Evolutionary conservation across 768 basidiomycete genomes (phyloP), one percentile per base, ranked within the genome.

Genomic region (Russula vinacea): DNA sequence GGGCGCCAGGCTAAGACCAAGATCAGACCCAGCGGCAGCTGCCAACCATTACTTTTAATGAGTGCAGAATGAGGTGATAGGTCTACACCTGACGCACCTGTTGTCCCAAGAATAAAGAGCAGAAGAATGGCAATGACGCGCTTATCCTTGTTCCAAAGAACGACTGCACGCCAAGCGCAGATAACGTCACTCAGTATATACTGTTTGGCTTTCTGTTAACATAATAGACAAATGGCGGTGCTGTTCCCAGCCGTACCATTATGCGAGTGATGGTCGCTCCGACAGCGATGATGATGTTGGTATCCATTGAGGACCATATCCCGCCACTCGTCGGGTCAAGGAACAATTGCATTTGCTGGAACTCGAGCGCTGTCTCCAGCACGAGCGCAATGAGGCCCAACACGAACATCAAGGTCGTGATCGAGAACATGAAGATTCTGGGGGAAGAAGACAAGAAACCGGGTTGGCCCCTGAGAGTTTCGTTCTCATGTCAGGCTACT

Each of bases 151-250:
- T 59, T 64, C 63, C 63, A 64, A 32, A 64, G 51, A 16, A 64
- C 63, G 26, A 54, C 57, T 9, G 63, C 63, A 33, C 63, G 63
- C 63, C 63, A 64, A 16, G 63, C 63, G 52, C 63, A 64, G 52
- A 64, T 59, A 44, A 26, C 40, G 53, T 64, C 63, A n/a, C 63
- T 64, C 8, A 59, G 29, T 26, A 64, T 64, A 29, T 64, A 64
- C 63, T 64, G 42, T 19, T 47, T 13, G 4, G 19, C n/a, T 33
- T 17, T 9, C 6, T 5, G 35, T 64, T 6, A 58, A n/a, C 29
- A 53, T 17, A 17, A 53, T 17, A 17, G 14, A 55, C 14, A n/a
- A 17, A 3, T 5, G 10, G 4, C 7, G 22, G 37, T 5, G 2
- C 24, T 32, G 14, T 26, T 26, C 24, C 29, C 6, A 49, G 4